Conservation (phyloP, 306 rosid genomes). For the Cicer chorassanicum region DNA sequence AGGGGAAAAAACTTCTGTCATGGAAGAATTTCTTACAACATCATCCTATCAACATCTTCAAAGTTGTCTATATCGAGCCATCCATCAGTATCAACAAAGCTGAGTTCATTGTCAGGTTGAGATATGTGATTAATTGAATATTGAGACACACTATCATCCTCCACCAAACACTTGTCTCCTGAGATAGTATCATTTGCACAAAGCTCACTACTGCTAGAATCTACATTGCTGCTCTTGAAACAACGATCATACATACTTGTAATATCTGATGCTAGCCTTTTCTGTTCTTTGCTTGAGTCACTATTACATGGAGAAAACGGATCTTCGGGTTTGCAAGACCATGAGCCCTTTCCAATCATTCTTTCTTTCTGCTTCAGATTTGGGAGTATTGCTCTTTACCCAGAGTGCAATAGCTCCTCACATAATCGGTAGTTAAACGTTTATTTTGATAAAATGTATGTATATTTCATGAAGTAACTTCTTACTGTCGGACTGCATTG, state of each 20-base stretch:
- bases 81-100: conserved; percentile 75
- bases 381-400: conserved; percentile 48
- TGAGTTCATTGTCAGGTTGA: conserved; percentile 66
- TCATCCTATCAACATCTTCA: conserved; percentile 77
- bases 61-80: conserved; percentile 84
- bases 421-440: conserved; percentile 45
- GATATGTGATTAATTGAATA: conserved; percentile 61
- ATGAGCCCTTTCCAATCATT: conserved; percentile 66
- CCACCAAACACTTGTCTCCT: conserved; percentile 62
- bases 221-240: conserved; percentile 56
- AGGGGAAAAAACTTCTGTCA: conserved; percentile 15
- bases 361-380: conserved; percentile 43
- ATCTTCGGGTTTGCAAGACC: conserved; percentile 60
- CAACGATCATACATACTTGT: conserved; percentile 51
- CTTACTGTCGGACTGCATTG: conserved; percentile 46
- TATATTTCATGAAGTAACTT: conserved; percentile 46
- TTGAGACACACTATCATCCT: conserved; percentile 54
- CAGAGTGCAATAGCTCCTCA: conserved; percentile 38
- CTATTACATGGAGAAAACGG: conserved; percentile 57
- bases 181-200: conserved; percentile 58
- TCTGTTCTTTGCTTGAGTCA: conserved; percentile 55
- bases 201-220: conserved; percentile 56
- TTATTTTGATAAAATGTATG: conserved; percentile 36
- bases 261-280: conserved; percentile 49
- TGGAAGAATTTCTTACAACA: conserved; percentile 53